Evolutionary conservation across 2,329 filamentous ascomycete genomes (phyloP), one percentile per base, ranked within the genome.

Genomic region (Pleurostoma richardsiae): DNA sequence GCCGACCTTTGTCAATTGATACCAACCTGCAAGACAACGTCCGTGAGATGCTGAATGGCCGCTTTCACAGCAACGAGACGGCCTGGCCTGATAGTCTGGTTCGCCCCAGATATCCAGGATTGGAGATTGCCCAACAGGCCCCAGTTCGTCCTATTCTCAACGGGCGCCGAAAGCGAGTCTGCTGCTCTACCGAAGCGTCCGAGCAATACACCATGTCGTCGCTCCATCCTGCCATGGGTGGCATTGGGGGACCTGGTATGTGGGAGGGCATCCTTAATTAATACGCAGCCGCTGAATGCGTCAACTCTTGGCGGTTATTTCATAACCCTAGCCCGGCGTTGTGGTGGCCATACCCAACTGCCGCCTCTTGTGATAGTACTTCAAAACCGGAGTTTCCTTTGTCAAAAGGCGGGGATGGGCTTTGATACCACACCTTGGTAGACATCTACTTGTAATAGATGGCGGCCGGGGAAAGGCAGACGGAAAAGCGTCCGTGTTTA

Each of bases 21-120:
- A 68, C 73, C 48, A 66, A 71, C n/a, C 69, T 84, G 6, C 83
- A 87, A 58, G 80, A 86, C 49, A 83, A 85, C 49, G 83, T 88
- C 8, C 80, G 83, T 45, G 77, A 82, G 44, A 71, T 87, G 55
- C 68, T 88, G 29, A 67, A 66, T 40, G 67, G 60, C 31, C 58
- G 58, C 44, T 63, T 67, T 52, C 47, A 61, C 52, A 54, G 50
- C 52, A 45, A 51, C 52, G 43, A 57, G 30, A 49, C 55, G 46
- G 42, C 52, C 11, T 72, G 69, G 64, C 56, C 69, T 31, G 62
- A 67, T 40, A 55, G 62, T 10, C 55, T 72, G 49, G 60, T 70
- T 47, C 70, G 66, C 38, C 60, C 70, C 42, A 59, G 63, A 45
- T 52, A 59, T 63, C 50, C 61, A 58, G 39, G 57, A 58, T 31